Base-by-base conservation (phyloP, 192 early-diverging fungal species). In the Gryganskiella cystojenkinii region DNA sequence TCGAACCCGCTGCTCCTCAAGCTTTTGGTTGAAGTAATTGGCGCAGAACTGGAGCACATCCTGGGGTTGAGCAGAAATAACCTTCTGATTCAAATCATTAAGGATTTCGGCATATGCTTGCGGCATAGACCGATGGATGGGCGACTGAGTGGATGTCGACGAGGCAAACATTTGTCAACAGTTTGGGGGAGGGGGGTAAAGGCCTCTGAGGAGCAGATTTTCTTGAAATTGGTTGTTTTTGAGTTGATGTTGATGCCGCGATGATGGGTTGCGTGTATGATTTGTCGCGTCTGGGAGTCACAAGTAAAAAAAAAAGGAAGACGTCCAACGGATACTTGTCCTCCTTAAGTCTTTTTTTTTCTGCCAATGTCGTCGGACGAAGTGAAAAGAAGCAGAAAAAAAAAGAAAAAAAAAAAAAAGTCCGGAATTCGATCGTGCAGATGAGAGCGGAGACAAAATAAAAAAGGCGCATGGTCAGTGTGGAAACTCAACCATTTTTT, bases 31-130 rank as follows among this genome's bases (percentile, higher is more conserved):
- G 79, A 98, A 98, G 75, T 92, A 95, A 60, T 92, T 86, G 25
- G 95, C 92, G 81, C 95, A 97, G 81, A 95, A 98, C 84, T 95
- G 93, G 76, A 93, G 89, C 53, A 96, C 90, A 83, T 98, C 96
- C 43, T 89, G 74, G 7, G 96, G 96, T 61, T 95, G 92, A 33
- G 81, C 80, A 63, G 88, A 81, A 53, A 90, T 86, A 30, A 98
- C 86, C 49, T 90, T 90, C 61, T 90, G 83, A 81, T 92, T 93
- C 37, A 98, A 84, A 69, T 97, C 96, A 66, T 92, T 88, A 43
- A 98, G 81, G 42, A 98, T 85, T 53, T 82, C 84, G 60, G 80
- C 79, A 70, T 86, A 90, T 27, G 71, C 71, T 46, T 71, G 71
- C n/a, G 80, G 80, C 15, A 78, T 53, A n/a, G 74, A 68, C 42